Evolutionary conservation across 2,329 filamentous ascomycete species (phyloP), one percentile per base, ranked within the genome.

Genomic region (Lachnellula arida): DNA sequence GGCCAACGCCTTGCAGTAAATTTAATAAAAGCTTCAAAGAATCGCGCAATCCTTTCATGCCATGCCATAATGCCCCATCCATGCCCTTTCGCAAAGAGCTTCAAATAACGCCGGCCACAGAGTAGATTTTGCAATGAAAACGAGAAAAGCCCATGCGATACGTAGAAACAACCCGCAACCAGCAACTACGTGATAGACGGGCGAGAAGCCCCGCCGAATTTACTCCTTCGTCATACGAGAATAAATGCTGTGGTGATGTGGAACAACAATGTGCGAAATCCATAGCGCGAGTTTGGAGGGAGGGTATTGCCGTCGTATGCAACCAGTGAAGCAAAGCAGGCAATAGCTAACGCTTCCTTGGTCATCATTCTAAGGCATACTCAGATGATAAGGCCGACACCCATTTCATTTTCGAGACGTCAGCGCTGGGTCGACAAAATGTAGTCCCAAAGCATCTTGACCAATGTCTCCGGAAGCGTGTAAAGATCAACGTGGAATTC

Each of bases 401-500:
- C 8, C 3, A 19, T 25, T 22, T 9, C 19, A 44, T 14, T 19
- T 12, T 44, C n/a, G 19, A 44, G 19, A 12, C 19, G 19, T 22
- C 22, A 44, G 42, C 42, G 42, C 22, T 44, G 42, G n/a, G n/a
- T 19, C n/a, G 19, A 11, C 12, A 25, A 17, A 46, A 83, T 83
- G 70, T 94, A 95, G 59, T 97, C 93, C 93, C 93, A 97, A 58
- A 99, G 85, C 84, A 91, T 91, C 74, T 94, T 95, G 70, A 94
- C 88, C 39, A 97, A 80, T 28, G 78, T 75, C 63, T 97, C 94
- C 1, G 94, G 92, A 62, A 99, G 84, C n/a, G 94, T 97, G 76
- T 96, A 97, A 56, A 99, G 81, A 70, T 99, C 94, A 65, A 99
- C 93, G 59, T 96, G 94, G 76, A 99, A 99, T 75, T 99, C 94